These are phyloP conservation scores for Camellia oleifera DNA, from an alignment of 179 eudicot species.

Conservation along the genomic window DNA sequence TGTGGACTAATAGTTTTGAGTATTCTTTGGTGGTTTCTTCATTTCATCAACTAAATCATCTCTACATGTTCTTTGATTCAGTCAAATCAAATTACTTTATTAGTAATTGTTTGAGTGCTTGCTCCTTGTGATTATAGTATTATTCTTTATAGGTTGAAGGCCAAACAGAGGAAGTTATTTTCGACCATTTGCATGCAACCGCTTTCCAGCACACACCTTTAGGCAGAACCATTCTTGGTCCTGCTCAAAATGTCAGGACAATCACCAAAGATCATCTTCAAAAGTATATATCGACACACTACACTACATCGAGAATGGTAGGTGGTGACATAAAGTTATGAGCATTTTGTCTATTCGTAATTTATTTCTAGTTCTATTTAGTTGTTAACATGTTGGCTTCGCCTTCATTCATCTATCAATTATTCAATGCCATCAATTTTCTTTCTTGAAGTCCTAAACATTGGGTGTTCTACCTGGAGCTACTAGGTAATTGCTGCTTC, in stretches of 20 bases:
- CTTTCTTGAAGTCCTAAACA: not conserved
- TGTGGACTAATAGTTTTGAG: not conserved
- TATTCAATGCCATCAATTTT: not conserved
- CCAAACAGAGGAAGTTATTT: slow-evolving; percentile 54
- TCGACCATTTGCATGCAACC: slow-evolving; percentile 80
- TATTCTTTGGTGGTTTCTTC: not conserved
- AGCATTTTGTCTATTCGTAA: not conserved
- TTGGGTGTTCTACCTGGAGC: not conserved
- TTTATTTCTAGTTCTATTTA: not conserved
- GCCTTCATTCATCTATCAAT: not conserved
- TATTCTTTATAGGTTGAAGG: slow-evolving; percentile 38
- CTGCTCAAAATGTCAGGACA: slow-evolving; percentile 43
- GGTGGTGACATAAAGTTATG: not conserved
- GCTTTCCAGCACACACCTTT: slow-evolving; percentile 77
- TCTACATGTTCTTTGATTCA: not conserved
- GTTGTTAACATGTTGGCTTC: not conserved
- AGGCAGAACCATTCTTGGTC: slow-evolving; percentile 61
- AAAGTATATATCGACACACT: slow-evolving; percentile 59
- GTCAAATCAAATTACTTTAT: not conserved
- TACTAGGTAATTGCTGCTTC: slow-evolving; percentile 64
- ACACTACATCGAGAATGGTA: slow-evolving; percentile 77
- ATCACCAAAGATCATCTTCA: slow-evolving; percentile 49
- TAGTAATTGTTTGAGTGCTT: not conserved
- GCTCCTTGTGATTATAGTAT: not conserved
- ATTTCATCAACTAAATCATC: not conserved